Conservation (phyloP, 83 land plant species). For the Thuja plicata region DNA sequence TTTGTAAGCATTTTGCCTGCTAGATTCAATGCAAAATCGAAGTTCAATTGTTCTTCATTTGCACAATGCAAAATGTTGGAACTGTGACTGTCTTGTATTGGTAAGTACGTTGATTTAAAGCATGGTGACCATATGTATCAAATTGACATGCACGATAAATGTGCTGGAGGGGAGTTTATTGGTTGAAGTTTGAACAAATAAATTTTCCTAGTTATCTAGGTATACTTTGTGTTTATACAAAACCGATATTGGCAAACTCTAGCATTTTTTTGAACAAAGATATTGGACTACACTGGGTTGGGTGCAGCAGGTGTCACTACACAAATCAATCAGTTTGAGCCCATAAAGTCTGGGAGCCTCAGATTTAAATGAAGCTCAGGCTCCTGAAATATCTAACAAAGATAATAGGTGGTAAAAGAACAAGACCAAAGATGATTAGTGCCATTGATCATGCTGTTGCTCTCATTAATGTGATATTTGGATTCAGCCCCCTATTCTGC, state of each 20-base stretch:
- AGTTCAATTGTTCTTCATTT: not conserved
- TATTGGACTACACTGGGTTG: no score
- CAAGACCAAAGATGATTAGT: not conserved
- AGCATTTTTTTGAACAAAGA: not conserved
- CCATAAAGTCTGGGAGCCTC: no score
- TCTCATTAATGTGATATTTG: not conserved
- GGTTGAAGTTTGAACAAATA: not conserved
- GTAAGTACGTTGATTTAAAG: not conserved
- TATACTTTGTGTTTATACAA: no score
- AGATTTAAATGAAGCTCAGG: no score
- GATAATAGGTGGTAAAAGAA: not conserved
- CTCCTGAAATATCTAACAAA: no score
- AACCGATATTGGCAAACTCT: not conserved
- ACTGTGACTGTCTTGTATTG: not conserved
- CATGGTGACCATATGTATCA: not conserved
- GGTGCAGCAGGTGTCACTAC: no score
- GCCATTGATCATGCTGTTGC: not conserved
- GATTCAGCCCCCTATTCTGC: not conserved
- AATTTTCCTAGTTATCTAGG: not conserved
- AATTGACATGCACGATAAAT: not conserved
- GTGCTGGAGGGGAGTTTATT: not conserved
- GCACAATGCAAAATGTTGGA: not conserved
- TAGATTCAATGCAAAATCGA: not conserved
- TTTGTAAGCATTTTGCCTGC: not conserved
- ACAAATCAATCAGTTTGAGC: no score